Conservation (phyloP, 371 early-diverging fungal species). For the Mucor irregularis region DNA sequence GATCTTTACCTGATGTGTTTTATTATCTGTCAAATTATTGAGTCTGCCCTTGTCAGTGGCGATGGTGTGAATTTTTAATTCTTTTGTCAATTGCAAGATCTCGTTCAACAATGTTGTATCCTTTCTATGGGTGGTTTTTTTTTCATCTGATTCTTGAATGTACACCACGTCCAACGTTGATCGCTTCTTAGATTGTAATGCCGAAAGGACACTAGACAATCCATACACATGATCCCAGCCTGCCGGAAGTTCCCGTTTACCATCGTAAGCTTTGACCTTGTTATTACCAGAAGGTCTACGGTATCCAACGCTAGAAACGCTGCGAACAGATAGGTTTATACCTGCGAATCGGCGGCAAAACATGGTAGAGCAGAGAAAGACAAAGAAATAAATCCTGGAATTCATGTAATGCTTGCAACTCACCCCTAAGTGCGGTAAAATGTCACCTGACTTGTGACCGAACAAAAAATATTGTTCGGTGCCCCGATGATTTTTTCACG, state of each 20-base stretch:
- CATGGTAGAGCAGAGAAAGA: no score
- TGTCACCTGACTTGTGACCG: no score
- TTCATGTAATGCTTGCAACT: no score
- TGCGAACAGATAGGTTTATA: background rate
- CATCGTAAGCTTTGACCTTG: background rate
- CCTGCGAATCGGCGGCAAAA: no score
- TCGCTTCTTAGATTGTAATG: conserved; percentile 24
- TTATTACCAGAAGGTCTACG: background rate
- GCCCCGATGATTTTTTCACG: no score
- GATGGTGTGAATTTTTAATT: background rate
- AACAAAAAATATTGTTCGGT: no score
- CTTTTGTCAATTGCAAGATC: conserved; percentile 12
- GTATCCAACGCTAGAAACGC: background rate
- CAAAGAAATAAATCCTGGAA: no score
- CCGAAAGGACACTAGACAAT: conserved; percentile 24
- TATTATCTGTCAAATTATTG: conserved; percentile 32
- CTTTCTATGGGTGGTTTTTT: conserved; percentile 20
- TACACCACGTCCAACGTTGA: conserved; percentile 7
- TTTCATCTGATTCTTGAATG: conserved; percentile 15
- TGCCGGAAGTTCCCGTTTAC: background rate
- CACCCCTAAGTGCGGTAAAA: no score
- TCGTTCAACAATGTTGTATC: conserved; percentile 12
- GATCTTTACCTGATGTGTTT: conserved; percentile 37
- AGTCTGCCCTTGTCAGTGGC: conserved; percentile 27
- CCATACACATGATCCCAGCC: conserved; percentile 29